These are phyloP conservation scores for Remersonia thermophila DNA, from an alignment of 2,329 filamentous ascomycete genomes.

Conservation along the genomic window DNA sequence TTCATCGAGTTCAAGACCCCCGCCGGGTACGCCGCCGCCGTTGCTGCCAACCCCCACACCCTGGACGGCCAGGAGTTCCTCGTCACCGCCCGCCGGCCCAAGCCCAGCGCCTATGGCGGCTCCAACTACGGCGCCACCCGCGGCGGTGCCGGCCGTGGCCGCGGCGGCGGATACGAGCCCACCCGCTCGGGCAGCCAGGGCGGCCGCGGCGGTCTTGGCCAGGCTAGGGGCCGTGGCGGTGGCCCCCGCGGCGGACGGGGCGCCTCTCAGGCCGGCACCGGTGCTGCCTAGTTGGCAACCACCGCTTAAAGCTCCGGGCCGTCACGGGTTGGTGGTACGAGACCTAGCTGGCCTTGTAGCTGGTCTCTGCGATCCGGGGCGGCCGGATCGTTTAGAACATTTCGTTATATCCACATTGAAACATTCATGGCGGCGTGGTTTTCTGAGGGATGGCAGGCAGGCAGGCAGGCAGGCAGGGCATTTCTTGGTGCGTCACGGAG, in stretches of 20 bases:
- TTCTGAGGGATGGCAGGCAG: conserved; percentile 1
- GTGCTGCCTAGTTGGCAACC: conserved; percentile 33
- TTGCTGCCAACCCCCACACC: conserved; percentile 72
- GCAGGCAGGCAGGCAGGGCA: conserved; percentile 1
- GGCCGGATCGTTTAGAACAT: neutral
- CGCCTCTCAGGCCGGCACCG: conserved; percentile 37
- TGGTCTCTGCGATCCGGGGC: conserved; percentile 2
- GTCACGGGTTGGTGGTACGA: neutral
- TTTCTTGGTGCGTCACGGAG: conserved; percentile 15
- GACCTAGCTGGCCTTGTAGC: neutral
- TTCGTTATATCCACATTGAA: conserved; percentile 5
- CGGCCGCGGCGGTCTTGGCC: conserved; percentile 58
- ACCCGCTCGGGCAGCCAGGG: conserved; percentile 48
- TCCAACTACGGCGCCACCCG: conserved; percentile 53
- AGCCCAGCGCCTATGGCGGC: conserved; percentile 57
- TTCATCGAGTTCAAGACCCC: conserved; percentile 85
- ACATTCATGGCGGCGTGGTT: conserved; percentile 6
- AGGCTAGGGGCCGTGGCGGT: conserved; percentile 48
- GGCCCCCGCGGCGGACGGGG: conserved; percentile 53
- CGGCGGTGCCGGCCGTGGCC: conserved; percentile 40
- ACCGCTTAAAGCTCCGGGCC: conserved; percentile 3
- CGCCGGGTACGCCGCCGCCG: conserved; percentile 72
- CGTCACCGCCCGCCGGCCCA: conserved; percentile 80
- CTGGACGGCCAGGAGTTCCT: conserved; percentile 72
- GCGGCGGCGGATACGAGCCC: conserved; percentile 53